Base-by-base conservation (phyloP, 768 basidiomycete species). In the Mycena chlorophos region DNA sequence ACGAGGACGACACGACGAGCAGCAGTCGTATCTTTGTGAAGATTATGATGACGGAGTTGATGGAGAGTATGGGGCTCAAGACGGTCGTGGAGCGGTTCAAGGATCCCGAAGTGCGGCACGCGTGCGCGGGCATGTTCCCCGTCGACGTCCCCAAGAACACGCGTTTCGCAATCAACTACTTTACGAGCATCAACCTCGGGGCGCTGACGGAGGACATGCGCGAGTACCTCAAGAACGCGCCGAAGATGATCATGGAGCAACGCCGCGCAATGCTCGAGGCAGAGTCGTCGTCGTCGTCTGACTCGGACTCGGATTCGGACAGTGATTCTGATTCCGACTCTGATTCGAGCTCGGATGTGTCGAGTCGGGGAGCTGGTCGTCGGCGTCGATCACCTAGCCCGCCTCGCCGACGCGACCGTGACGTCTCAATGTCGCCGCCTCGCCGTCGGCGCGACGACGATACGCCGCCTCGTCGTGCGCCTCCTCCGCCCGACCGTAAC, bases 1-100 rank as follows among this genome's bases (percentile, higher is more conserved):
- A 93, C 65, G 97, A 99, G 69, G 97, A 98, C 47, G 95, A 98
- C 53, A 99, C 97, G 22, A 98, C 97, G 0, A 91, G 89, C 19
- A 93, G 90, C 62, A 88, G 88, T 59, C 92, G 97, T 76, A 99
- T 99, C 67, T 98, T 98, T 69, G 77, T 98, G 66, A 98, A 98
- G 74, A 97, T 98, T 65, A 75, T 99, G 78, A 87, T 97, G 83
- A 85, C 86, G 57, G 97, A 99, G 73, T 86, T 98, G 79, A 88
- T 88, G 77, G 97, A 98, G 76, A 83, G 84, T 47, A 88, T 98
- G 87, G 96, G 97, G 2, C 68, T 97, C 66, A 91, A 91, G 70
- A 79, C 69, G 30, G 74, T 98, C n/a, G 85, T 86, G 8, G 92
- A 94, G 69, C 76, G 97, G 50, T 95, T 99, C 75, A 86, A 86